Conservation (phyloP, 129 eudicot species). For the Silybum marianum region DNA sequence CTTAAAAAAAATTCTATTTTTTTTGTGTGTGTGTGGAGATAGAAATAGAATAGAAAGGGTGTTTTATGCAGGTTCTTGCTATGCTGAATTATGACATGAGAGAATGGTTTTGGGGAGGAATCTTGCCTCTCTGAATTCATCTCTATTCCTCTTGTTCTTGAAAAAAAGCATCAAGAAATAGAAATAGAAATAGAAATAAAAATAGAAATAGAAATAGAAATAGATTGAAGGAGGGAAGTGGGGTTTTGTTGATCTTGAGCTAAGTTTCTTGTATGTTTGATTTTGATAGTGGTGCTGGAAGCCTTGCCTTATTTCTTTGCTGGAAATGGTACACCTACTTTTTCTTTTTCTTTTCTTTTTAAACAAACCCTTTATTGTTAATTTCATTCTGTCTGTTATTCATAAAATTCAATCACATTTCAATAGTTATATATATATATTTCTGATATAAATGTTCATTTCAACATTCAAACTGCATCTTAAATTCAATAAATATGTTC, state of each 20-base stretch:
- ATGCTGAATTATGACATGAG: slow-evolving; percentile 47
- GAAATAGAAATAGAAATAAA: too few species aligned
- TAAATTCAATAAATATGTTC: too few species aligned
- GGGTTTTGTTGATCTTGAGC: neutral
- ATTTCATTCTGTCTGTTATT: neutral
- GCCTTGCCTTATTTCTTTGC: neutral
- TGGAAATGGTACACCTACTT: slow-evolving; percentile 14
- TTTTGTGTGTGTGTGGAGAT: neutral
- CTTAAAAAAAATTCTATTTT: neutral
- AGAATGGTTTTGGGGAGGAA: slow-evolving; percentile 48
- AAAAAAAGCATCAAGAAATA: neutral
- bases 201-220: too few species aligned
- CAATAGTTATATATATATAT: too few species aligned
- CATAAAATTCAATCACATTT: neutral
- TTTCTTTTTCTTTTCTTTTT: neutral
- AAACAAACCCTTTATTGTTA: neutral
- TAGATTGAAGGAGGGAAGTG: neutral
- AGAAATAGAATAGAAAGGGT: neutral
- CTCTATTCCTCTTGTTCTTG: neutral
- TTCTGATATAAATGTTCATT: too few species aligned
- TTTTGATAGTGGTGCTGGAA: slow-evolving; percentile 1
- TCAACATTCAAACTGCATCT: too few species aligned
- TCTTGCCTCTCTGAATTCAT: slow-evolving; percentile 58
- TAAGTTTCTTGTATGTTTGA: neutral
- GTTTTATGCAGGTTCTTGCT: slow-evolving; percentile 8